Evolutionary conservation across 257 asterid genomes (phyloP), one percentile per base, ranked within the genome.

Genomic region (Thymus quinquecostatus): DNA sequence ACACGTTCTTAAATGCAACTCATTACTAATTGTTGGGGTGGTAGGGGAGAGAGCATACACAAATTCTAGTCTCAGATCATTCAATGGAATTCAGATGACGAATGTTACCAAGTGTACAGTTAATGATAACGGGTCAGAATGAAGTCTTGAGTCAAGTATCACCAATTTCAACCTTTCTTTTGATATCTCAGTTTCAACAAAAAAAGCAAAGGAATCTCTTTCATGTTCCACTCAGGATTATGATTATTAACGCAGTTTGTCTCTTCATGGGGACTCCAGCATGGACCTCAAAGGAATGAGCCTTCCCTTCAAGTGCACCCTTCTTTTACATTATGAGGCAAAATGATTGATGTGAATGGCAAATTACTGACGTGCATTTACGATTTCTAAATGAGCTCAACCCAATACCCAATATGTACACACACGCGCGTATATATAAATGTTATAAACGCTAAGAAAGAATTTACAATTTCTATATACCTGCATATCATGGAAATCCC

Each of bases 401-500:
- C 40, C 6, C 61, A 44, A 61, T 38, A 38, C 41, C 6, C 4
- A 4, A 38, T 38, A 38, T 38, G 6, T 38, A 36, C 5, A 36
- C 5, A 36, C 5, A 36, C 5, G 5, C 5, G 5, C 5, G 5
- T 36, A 36, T 36, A 36, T 36, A 36, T 36, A 36, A 64, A 75
- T 33, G 50, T 13, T 11, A 55, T 7, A 73, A 63, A 57, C 4
- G 54, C 58, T 44, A 57, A 4, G 28, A 29, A 57, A 38, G 21
- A 43, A 57, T 6, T 30, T 61, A 14, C 59, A 74, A 64, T 58
- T 27, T 66, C 34, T 33, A 76, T 83, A 69, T 76, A 95, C 99
- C 98, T 95, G 99, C 91, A 95, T 90, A 80, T 95, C 99, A 79
- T 95, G 99, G 78, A 73, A 89, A 77, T 88, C 99, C 83, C 88